A percentile compares a stretch with the other conserved stretches of the same genome.
phyloP scores from a whole-genome alignment of 768 basidiomycete genomes.

The Chalciporus piperatus region DNA sequence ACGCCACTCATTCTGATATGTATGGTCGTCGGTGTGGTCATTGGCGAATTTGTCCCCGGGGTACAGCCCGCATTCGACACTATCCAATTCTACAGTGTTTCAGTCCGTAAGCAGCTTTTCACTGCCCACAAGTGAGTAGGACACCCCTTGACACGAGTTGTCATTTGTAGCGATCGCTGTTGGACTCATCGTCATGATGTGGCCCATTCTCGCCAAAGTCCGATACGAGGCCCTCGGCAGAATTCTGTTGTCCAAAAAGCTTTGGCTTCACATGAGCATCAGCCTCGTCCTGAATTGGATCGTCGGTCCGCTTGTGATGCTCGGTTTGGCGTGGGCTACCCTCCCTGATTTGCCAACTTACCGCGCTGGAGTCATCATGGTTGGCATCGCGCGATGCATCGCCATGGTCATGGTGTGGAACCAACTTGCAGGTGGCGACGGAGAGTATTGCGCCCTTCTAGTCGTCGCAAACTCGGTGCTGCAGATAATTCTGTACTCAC shows the following conservation, averaged over 20 bases:
- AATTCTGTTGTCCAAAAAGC: slow-evolving; percentile 46
- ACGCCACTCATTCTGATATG: slow-evolving; percentile 63
- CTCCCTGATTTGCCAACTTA: slow-evolving; percentile 76
- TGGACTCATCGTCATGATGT: slow-evolving; percentile 86
- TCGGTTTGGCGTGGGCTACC: slow-evolving; percentile 82
- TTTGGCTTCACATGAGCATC: slow-evolving; percentile 69
- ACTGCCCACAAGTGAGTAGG: too few species aligned
- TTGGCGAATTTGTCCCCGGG: slow-evolving; percentile 63
- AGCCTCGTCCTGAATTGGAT: slow-evolving; percentile 79
- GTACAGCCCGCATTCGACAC: slow-evolving; percentile 64
- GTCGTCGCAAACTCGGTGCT: slow-evolving; percentile 79
- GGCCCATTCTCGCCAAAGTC: slow-evolving; percentile 75
- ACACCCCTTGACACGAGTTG: too few species aligned
- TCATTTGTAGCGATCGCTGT: slow-evolving; percentile 53
- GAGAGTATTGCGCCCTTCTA: slow-evolving; percentile 73
- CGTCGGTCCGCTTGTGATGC: slow-evolving; percentile 77
- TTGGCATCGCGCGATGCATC: slow-evolving; percentile 45
- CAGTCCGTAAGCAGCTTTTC: slow-evolving; percentile 40
- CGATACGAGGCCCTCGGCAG: slow-evolving; percentile 69
- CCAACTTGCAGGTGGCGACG: slow-evolving; percentile 64
- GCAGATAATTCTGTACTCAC: slow-evolving; percentile 70
- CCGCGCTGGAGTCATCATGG: slow-evolving; percentile 77
- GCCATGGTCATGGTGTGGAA: slow-evolving; percentile 87
- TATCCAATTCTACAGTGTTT: slow-evolving; percentile 64
- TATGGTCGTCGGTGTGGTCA: slow-evolving; percentile 75